Conservation (phyloP, 1,139 yeast species). For the Nematodospora anomalae region DNA sequence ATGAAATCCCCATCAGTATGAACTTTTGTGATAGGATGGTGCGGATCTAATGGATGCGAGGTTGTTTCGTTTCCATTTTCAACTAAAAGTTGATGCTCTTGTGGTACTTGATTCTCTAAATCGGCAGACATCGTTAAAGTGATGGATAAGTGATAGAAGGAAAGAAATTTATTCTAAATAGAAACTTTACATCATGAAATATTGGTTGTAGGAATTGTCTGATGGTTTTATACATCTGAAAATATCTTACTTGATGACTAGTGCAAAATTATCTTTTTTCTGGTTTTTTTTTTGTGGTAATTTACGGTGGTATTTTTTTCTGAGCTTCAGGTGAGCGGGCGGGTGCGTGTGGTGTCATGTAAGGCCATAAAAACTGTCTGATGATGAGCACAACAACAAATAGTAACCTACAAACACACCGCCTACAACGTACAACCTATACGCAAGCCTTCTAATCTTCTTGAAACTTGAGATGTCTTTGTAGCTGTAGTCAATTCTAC, state of each 20-base stretch:
- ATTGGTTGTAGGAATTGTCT: background rate
- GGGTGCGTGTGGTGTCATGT: too few species aligned
- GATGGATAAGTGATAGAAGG: background rate
- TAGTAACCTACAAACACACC: too few species aligned
- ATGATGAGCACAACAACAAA: too few species aligned
- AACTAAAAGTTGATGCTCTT: conserved; percentile 22
- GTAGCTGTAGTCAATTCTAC: too few species aligned
- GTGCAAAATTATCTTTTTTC: background rate
- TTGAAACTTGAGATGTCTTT: too few species aligned
- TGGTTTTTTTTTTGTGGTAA: too few species aligned
- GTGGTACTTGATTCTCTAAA: conserved; percentile 31
- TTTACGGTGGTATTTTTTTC: too few species aligned
- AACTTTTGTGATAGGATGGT: conserved; percentile 26
- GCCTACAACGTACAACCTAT: too few species aligned
- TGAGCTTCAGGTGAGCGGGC: too few species aligned
- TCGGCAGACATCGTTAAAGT: conserved; percentile 22
- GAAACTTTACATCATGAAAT: background rate
- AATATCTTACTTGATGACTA: background rate
- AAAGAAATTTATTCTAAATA: too few species aligned
- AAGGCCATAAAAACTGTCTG: too few species aligned
- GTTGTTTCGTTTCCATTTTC: conserved; percentile 9
- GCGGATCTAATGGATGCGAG: conserved; percentile 15
- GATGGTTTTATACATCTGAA: background rate
- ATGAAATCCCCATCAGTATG: conserved; percentile 56
- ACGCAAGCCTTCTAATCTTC: too few species aligned